A percentile compares a stretch with the other conserved stretches of the same genome.
These are phyloP conservation scores for Penicillium pancosmium DNA, from an alignment of 495 filamentous ascomycete species.

Conservation along the genomic window DNA sequence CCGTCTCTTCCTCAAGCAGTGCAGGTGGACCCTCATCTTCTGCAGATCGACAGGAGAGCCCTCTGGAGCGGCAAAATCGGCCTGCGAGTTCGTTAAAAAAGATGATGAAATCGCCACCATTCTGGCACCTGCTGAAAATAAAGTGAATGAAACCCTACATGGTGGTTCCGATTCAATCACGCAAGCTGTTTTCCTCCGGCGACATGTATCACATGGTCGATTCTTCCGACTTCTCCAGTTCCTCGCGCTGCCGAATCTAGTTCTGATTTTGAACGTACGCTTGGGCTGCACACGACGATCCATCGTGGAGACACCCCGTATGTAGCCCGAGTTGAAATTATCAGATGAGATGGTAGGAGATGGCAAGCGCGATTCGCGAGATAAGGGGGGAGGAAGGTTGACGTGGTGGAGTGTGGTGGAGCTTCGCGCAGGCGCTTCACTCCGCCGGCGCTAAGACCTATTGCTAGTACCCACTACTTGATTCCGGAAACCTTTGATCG, in stretches of 20 bases:
- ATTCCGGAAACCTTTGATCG: not conserved
- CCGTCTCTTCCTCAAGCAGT: not conserved
- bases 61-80: slow-evolving; percentile 18
- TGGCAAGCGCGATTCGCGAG: slow-evolving; percentile 5
- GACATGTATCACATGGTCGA: slow-evolving; percentile 27
- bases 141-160: slow-evolving; percentile 9
- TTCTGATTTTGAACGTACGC: slow-evolving; percentile 15
- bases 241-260: slow-evolving; percentile 19
- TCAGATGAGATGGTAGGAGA: not conserved
- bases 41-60: slow-evolving; percentile 19
- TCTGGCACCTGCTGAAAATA: not conserved
- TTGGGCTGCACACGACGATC: slow-evolving; percentile 1
- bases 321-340: not conserved
- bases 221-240: slow-evolving; percentile 23
- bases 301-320: not conserved
- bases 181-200: slow-evolving; percentile 23
- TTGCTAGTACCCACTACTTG: not conserved
- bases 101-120: not conserved
- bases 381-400: not conserved
- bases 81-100: slow-evolving; percentile 5
- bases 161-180: slow-evolving; percentile 21
- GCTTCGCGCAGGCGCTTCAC: not conserved
- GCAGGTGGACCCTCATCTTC: slow-evolving; percentile 2
- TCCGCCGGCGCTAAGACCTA: not conserved
- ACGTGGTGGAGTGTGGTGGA: too few species aligned